These are phyloP conservation scores for Phaseolus lunatus DNA, from an alignment of 306 rosid genomes.

Conservation along the genomic window DNA sequence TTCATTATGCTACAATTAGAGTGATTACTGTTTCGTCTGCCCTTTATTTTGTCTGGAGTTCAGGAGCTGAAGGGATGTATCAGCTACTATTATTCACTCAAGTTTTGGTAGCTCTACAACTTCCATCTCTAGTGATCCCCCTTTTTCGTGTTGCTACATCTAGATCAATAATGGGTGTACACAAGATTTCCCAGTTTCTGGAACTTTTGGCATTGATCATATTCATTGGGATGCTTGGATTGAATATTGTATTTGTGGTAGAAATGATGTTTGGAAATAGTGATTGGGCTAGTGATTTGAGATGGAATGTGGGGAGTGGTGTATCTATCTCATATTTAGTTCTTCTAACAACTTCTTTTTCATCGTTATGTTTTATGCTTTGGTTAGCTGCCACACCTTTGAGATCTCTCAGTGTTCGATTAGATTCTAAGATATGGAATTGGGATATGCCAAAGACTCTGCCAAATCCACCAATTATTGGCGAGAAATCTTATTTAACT, in stretches of 20 bases:
- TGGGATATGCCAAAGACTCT: conserved; percentile 56
- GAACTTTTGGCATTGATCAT: conserved; percentile 71
- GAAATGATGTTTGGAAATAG: conserved; percentile 93
- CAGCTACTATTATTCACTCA: conserved; percentile 85
- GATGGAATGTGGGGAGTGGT: conserved; percentile 72
- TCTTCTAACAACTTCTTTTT: conserved; percentile 63
- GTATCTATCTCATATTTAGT: conserved; percentile 62
- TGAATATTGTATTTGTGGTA: conserved; percentile 76
- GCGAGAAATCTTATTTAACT: conserved; percentile 49
- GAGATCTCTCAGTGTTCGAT: conserved; percentile 67
- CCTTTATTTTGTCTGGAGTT: conserved; percentile 85
- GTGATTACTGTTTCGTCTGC: conserved; percentile 87
- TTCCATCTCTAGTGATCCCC: conserved; percentile 94
- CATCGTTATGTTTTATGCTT: conserved; percentile 76
- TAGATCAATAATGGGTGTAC: conserved; percentile 80
- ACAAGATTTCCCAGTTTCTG: conserved; percentile 75
- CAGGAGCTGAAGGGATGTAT: conserved; percentile 95
- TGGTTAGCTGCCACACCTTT: conserved; percentile 90
- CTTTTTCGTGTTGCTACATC: conserved; percentile 88
- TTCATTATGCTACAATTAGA: conserved; percentile 89
- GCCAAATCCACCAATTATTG: conserved; percentile 38
- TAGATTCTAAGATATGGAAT: conserved; percentile 63
- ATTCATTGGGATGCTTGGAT: conserved; percentile 83
- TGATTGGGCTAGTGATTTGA: conserved; percentile 82
- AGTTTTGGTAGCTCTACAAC: conserved; percentile 81